Evolutionary conservation across 495 filamentous ascomycete genomes (phyloP).

Genomic region (Glutinoglossum americanum): DNA sequence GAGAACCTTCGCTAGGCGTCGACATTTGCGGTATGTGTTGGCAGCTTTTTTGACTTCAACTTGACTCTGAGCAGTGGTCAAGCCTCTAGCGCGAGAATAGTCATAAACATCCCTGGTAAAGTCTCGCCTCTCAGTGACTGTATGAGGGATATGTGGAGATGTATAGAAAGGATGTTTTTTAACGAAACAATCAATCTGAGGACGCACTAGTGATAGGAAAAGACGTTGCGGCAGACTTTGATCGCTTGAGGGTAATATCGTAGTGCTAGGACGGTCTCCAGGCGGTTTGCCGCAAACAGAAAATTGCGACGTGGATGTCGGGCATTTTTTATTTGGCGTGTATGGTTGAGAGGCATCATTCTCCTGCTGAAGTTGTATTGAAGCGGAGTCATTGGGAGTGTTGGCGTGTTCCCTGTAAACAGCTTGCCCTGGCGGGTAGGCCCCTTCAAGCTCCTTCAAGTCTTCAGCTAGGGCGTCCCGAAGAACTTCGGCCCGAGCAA

Average conservation of each 20-base stretch:
- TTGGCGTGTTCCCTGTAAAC: neutral
- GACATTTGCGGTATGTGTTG: neutral
- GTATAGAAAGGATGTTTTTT: neutral
- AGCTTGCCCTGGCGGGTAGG: neutral
- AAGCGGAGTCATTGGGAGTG: neutral
- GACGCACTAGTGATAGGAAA: neutral
- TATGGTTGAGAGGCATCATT: neutral
- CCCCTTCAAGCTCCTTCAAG: neutral
- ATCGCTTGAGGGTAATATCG: neutral
- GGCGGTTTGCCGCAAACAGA: neutral
- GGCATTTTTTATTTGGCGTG: neutral
- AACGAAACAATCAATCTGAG: neutral
- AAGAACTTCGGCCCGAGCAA: neutral
- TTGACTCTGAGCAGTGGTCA: neutral
- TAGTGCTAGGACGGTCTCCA: neutral
- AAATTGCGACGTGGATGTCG: neutral
- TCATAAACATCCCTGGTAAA: constrained; percentile 2
- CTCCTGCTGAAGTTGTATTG: neutral
- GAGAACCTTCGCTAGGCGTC: neutral
- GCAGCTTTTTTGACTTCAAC: neutral
- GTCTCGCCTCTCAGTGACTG: neutral
- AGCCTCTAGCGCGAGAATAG: constrained; percentile 1
- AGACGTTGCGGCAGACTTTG: neutral
- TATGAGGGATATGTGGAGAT: neutral
- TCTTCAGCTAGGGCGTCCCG: neutral